Conservation (phyloP, 306 rosid genomes). For the Vicia sativa region DNA sequence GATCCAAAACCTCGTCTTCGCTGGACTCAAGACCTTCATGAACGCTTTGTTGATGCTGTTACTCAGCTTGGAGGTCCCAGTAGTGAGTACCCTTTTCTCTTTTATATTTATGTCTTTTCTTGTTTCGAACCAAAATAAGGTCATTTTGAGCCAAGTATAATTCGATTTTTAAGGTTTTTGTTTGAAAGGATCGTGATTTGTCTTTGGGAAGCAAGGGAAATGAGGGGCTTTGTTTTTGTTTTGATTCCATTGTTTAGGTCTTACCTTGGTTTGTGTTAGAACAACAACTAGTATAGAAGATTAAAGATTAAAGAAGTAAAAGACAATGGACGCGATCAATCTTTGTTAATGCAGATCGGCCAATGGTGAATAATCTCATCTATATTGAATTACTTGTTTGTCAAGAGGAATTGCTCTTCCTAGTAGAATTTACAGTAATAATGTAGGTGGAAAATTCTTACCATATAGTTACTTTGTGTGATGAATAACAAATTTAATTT, state of each 20-base stretch:
- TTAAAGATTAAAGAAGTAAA: too few relatives aligned
- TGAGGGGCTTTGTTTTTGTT: not conserved
- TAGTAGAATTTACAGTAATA: slow-evolving; percentile 15
- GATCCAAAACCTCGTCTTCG: slow-evolving; percentile 99
- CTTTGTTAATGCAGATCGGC: too few relatives aligned
- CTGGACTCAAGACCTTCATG: slow-evolving; percentile 97
- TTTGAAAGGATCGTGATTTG: slow-evolving; percentile 19
- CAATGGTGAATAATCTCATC: not conserved
- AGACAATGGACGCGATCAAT: too few relatives aligned
- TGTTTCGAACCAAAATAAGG: too few relatives aligned
- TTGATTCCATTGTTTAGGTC: slow-evolving; percentile 20
- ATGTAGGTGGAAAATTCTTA: slow-evolving; percentile 27
- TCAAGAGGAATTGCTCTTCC: slow-evolving; percentile 6
- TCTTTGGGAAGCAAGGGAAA: slow-evolving; percentile 2
- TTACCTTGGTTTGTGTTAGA: not conserved
- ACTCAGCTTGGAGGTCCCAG: slow-evolving; percentile 94
- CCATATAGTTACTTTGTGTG: too few relatives aligned
- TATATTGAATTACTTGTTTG: not conserved
- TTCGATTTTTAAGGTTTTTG: not conserved
- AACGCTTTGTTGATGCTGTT: slow-evolving; percentile 92
- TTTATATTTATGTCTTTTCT: not conserved
- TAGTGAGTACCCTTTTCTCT: slow-evolving; percentile 45
- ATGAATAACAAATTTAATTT: too few relatives aligned
- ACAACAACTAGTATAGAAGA: too few relatives aligned
- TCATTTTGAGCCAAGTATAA: too few relatives aligned